phyloP scores from a whole-genome alignment of 768 basidiomycete species.

The Tephrocybe sp. region DNA sequence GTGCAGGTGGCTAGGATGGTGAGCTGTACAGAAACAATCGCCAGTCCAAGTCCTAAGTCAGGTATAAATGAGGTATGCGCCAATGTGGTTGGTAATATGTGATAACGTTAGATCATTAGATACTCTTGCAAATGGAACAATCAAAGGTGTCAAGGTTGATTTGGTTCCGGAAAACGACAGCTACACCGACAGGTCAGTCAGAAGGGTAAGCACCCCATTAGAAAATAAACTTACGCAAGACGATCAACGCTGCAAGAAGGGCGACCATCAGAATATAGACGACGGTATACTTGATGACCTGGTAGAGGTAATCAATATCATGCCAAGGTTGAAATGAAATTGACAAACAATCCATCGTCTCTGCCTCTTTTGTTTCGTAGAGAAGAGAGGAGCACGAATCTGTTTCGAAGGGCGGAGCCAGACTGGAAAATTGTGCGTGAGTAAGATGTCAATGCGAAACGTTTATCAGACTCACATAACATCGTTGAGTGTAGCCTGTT shows the following conservation, averaged over 20 bases:
- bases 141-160: conserved; percentile 55
- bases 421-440: conserved; percentile 43
- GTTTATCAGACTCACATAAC: conserved; percentile 60
- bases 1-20: conserved; percentile 15
- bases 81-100: conserved; percentile 12
- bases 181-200: conserved; percentile 33
- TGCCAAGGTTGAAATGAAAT: neutral
- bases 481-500: conserved; percentile 92
- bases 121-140: conserved; percentile 83
- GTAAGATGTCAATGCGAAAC: neutral
- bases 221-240: conserved; percentile 60
- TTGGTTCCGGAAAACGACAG: conserved; percentile 76
- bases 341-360: conserved; percentile 81
- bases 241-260: conserved; percentile 76
- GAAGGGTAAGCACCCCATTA: conserved; percentile 5
- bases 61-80: conserved; percentile 20
- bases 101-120: conserved; percentile 55
- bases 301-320: conserved; percentile 5
- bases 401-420: conserved; percentile 96
- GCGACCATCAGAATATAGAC: conserved; percentile 78
- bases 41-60: conserved; percentile 15
- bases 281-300: conserved; percentile 84
- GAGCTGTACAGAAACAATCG: conserved; percentile 12
- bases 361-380: conserved; percentile 90
- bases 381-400: conserved; percentile 90